These are phyloP conservation scores for Komagataella kurtzmanii DNA, from an alignment of 805 yeast genomes.

Conservation along the genomic window DNA sequence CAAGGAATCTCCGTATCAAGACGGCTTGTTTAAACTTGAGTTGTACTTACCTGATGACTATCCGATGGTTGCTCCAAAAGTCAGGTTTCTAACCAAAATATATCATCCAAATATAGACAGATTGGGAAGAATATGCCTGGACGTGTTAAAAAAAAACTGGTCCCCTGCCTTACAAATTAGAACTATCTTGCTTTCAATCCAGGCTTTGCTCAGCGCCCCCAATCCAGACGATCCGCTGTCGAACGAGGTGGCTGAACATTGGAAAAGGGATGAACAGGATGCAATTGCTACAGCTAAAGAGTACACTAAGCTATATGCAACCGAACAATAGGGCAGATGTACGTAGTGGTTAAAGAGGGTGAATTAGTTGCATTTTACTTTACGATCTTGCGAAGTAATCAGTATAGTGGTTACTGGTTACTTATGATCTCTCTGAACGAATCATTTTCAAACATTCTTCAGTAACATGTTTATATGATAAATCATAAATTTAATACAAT, in stretches of 20 bases:
- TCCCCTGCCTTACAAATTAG: conserved; percentile 95
- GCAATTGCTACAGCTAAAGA: conserved; percentile 74
- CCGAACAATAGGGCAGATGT: not conserved
- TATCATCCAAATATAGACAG: conserved; percentile 96
- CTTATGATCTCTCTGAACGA: not conserved
- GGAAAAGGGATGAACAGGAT: conserved; percentile 74
- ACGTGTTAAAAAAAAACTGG: conserved; percentile 92
- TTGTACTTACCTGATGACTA: conserved; percentile 90
- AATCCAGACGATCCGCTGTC: conserved; percentile 98
- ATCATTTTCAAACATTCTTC: not conserved
- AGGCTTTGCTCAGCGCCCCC: conserved; percentile 89
- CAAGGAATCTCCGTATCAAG: conserved; percentile 77
- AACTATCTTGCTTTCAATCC: conserved; percentile 81
- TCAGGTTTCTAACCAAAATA: conserved; percentile 83
- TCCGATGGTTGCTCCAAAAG: conserved; percentile 97
- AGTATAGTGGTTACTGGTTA: not conserved
- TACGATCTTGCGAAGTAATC: not conserved
- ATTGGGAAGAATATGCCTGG: conserved; percentile 89
- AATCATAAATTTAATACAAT: no score
- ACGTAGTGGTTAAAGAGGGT: not conserved
- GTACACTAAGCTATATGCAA: conserved; percentile 59
- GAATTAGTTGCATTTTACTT: not conserved
- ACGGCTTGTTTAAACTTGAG: conserved; percentile 70
- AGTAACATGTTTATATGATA: not conserved
- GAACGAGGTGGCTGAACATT: conserved; percentile 92